Evolutionary conservation across 371 early-diverging fungal species (phyloP).

Genomic region (Syncephalastrum contaminatum): DNA sequence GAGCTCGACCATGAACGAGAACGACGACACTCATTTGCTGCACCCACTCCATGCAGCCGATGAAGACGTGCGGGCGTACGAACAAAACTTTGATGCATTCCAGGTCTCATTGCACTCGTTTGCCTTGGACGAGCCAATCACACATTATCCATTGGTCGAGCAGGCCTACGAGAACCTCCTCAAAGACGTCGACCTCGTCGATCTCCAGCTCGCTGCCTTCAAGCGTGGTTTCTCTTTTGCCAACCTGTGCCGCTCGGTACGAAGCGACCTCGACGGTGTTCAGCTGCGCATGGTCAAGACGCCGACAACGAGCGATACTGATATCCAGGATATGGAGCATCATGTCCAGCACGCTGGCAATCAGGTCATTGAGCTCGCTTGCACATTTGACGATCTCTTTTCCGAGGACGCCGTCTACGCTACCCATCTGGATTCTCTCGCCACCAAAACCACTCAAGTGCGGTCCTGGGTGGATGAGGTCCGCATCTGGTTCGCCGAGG

Average conservation of each 20-base stretch:
- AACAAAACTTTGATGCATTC: conserved; percentile 30
- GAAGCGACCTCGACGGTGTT: conserved; percentile 45
- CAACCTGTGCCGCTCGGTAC: conserved; percentile 27
- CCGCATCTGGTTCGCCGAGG: conserved; percentile 47
- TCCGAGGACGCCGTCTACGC: conserved; percentile 24
- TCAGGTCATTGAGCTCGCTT: conserved; percentile 22
- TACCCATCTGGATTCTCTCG: conserved; percentile 28
- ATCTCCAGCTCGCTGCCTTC: conserved; percentile 21
- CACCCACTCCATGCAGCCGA: conserved; percentile 44
- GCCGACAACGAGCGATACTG: conserved; percentile 27
- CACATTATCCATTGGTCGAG: conserved; percentile 8
- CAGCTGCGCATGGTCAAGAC: conserved; percentile 43
- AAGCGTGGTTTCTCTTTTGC: conserved; percentile 34
- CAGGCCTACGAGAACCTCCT: conserved; percentile 15
- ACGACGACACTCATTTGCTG: conserved; percentile 14
- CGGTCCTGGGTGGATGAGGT: conserved; percentile 52
- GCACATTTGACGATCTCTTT: conserved; percentile 27
- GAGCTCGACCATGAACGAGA: conserved; percentile 3
- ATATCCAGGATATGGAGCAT: conserved; percentile 38
- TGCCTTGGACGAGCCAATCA: conserved; percentile 20
- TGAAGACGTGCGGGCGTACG: conserved; percentile 36
- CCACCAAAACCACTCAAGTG: conserved; percentile 32
- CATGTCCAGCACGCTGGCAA: conserved; percentile 28
- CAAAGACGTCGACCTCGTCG: conserved; percentile 24
- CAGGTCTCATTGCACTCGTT: conserved; percentile 31